Base-by-base conservation (phyloP, 176 grass and related monocot genomes). In the Eragrostis nindensis region DNA sequence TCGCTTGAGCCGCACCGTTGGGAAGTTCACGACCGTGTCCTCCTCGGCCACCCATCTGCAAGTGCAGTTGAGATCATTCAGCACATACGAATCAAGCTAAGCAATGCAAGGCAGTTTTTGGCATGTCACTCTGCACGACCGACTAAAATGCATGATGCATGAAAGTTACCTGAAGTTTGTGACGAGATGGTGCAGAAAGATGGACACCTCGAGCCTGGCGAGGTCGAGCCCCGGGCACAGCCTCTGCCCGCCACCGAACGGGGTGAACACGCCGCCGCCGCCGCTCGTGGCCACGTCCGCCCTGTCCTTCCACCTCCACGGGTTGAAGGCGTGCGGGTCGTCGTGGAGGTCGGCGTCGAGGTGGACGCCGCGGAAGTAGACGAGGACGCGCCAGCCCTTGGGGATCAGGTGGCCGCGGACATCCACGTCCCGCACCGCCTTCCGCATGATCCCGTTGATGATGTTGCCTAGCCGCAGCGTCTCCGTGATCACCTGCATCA, bases 371-470 rank as follows among this genome's bases (percentile, higher is more conserved):
- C 93, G 75, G 67, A 97, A 93, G 88, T 97, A 97, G 42, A 84
- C 63, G 75, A 97, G 83, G 50, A 93, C 85, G 73, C 93, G 84
- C 90, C 93, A 97, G n/a, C 88, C 93, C 87, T 93, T 87, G 30
- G 93, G 93, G 54, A 97, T 67, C 12, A 96, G 74, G 60, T 92
- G 76, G 8, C 90, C 93, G 55, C 84, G 82, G 29, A 97, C 85
- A 76, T 92, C 90, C 32, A 93, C 80, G 5, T 97, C 93, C 10
- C 73, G 79, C 49, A 90, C 88, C 1, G 93, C 90, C 81, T 87
- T 97, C 27, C 90, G 82, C 93, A 97, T 97, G 66, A 97, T 97
- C 48, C 93, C 93, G 67, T 71, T 97, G 2, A 97, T 93, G 61
- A 97, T 91, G 86, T 97, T 97, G 60, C 93, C 90, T 12, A 93